These are phyloP conservation scores for Corymbia citriodora DNA, from an alignment of 441 rosid genomes.

Conservation along the genomic window DNA sequence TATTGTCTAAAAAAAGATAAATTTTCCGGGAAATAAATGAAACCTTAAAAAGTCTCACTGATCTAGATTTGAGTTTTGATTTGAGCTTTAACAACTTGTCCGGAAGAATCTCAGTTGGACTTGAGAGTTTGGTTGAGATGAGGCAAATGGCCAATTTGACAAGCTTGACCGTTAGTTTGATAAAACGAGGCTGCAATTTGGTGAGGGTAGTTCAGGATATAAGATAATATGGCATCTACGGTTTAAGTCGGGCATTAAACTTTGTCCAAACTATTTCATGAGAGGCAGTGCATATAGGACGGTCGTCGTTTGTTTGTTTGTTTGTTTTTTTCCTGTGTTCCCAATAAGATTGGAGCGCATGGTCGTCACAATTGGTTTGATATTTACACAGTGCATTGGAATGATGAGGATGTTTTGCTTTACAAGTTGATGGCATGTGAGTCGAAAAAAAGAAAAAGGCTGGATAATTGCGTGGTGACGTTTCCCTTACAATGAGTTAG, in stretches of 20 bases:
- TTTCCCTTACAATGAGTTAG: neutral
- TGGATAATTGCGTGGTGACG: neutral
- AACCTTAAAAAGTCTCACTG: neutral
- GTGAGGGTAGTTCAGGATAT: too few relatives aligned
- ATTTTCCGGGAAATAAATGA: too few relatives aligned
- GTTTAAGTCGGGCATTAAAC: too few relatives aligned
- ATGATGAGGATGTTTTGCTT: neutral
- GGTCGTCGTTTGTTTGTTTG: too few relatives aligned
- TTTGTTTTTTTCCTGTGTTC: too few relatives aligned
- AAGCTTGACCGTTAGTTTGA: neutral
- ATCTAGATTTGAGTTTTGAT: neutral
- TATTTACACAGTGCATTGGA: too few relatives aligned
- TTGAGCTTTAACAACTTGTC: neutral
- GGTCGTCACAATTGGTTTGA: too few relatives aligned
- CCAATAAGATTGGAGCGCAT: too few relatives aligned
- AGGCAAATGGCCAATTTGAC: neutral
- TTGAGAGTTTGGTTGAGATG: neutral
- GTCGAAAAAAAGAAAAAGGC: neutral
- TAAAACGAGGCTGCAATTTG: neutral
- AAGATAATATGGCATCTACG: too few relatives aligned
- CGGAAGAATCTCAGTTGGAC: neutral
- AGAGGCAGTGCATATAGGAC: too few relatives aligned
- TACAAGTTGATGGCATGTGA: neutral
- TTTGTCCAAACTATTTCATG: too few relatives aligned
- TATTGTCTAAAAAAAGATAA: too few relatives aligned